phyloP scores from a whole-genome alignment of 352 stramenopile genomes.

The Globisporangium camurandrum region DNA sequence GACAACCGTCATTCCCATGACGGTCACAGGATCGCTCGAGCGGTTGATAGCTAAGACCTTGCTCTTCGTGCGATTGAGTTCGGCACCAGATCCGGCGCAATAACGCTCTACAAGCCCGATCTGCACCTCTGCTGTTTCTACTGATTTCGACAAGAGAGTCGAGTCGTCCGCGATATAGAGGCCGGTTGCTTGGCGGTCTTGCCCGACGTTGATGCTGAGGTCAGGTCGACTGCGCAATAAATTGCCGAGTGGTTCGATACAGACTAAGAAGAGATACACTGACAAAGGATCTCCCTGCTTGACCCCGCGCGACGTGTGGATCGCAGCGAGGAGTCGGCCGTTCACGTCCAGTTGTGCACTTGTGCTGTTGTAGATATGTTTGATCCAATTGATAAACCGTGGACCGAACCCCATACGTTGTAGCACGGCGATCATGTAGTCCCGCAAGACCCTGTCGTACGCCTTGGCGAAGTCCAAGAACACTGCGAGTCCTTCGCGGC shows the following conservation, averaged over 20 bases:
- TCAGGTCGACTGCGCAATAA: constrained; percentile 7
- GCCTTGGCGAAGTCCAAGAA: constrained; percentile 24
- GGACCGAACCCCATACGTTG: constrained; percentile 10
- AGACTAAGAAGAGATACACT: constrained; percentile 11
- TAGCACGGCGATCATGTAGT: constrained; percentile 14
- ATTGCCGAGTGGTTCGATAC: constrained; percentile 17
- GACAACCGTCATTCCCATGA: too few relatives aligned
- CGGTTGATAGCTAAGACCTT: constrained; percentile 9
- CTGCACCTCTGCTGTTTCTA: constrained; percentile 1
- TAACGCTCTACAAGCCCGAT: constrained; percentile 15
- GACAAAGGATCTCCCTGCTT: constrained; percentile 23
- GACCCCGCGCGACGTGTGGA: constrained; percentile 10
- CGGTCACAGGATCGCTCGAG: too few relatives aligned
- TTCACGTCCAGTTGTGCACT: constrained; percentile 13
- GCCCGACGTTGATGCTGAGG: constrained; percentile 2
- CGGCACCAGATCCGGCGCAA: constrained; percentile 15
- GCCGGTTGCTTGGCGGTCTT: background rate
- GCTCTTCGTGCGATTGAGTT: constrained; percentile 13
- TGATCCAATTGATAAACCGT: constrained; percentile 8
- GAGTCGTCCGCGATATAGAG: constrained; percentile 19
- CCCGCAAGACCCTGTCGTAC: constrained; percentile 17
- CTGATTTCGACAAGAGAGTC: constrained; percentile 4
- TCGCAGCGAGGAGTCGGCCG: constrained; percentile 4
- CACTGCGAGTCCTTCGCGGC: constrained; percentile 5
- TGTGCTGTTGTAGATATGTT: constrained; percentile 9